Percentiles rank a stretch among this genome's conserved stretches.
phyloP scores from a whole-genome alignment of 2,329 filamentous ascomycete genomes.

The Delphinella strobiligena region DNA sequence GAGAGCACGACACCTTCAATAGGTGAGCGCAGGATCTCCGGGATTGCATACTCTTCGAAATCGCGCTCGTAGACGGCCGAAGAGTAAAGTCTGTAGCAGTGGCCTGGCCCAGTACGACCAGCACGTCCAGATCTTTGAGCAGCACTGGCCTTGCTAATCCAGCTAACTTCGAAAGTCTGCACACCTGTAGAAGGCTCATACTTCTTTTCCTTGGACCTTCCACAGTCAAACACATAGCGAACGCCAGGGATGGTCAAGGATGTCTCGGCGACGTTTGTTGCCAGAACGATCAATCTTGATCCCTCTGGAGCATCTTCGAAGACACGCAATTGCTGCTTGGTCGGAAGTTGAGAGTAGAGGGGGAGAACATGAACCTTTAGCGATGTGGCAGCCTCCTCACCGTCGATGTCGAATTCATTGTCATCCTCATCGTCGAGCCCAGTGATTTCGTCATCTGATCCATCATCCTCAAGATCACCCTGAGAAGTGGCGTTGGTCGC shows the following conservation, averaged over 20 bases:
- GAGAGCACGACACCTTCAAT: slow-evolving; percentile 84
- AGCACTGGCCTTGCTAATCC: slow-evolving; percentile 96
- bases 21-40: slow-evolving; percentile 81
- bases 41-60: slow-evolving; percentile 73
- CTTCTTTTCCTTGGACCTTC: slow-evolving; percentile 79
- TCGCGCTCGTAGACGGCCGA: slow-evolving; percentile 88
- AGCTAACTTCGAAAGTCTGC: slow-evolving; percentile 87
- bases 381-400: slow-evolving; percentile 43
- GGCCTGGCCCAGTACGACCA: slow-evolving; percentile 86
- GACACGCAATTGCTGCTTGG: slow-evolving; percentile 78
- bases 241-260: slow-evolving; percentile 94
- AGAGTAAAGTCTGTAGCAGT: slow-evolving; percentile 90
- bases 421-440: slow-evolving; percentile 48
- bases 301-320: slow-evolving; percentile 72
- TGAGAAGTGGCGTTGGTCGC: slow-evolving; percentile 27
- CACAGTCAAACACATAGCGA: slow-evolving; percentile 90
- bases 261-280: slow-evolving; percentile 95
- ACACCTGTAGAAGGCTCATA: slow-evolving; percentile 84
- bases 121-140: slow-evolving; percentile 86
- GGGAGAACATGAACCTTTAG: slow-evolving; percentile 80
- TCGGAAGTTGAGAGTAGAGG: slow-evolving; percentile 83
- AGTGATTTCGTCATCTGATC: slow-evolving; percentile 38
- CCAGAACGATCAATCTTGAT: slow-evolving; percentile 73
- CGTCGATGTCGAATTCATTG: slow-evolving; percentile 34
- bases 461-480: slow-evolving; percentile 31